A percentile compares a stretch with the other conserved stretches of the same genome.
phyloP scores from a whole-genome alignment of 108 stramenopile genomes.

The Cyclotella choctawhatcheeana region DNA sequence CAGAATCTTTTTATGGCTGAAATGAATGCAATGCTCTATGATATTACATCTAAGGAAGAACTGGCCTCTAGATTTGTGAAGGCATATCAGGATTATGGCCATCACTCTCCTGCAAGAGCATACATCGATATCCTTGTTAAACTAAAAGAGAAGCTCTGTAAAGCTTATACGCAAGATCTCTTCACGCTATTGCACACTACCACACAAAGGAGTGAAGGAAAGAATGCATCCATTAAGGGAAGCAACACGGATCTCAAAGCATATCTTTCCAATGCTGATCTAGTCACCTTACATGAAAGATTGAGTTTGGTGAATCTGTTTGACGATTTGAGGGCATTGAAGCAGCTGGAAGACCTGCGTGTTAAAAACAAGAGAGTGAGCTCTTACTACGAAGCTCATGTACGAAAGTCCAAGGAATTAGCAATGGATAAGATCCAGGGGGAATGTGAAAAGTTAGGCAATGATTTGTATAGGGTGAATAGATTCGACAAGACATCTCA shows the following conservation, averaged over 20 bases:
- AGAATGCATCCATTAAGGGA: not conserved
- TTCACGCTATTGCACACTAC: not conserved
- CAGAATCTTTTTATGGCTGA: not conserved
- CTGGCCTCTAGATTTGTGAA: not conserved
- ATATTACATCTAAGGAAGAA: not conserved
- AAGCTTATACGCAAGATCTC: not conserved
- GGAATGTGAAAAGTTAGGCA: not conserved
- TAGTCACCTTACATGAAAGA: not conserved
- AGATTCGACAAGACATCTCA: not conserved
- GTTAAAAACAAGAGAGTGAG: not conserved
- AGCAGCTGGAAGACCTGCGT: not conserved
- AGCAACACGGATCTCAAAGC: not conserved
- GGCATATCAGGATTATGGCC: not conserved
- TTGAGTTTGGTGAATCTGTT: not conserved
- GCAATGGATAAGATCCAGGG: not conserved
- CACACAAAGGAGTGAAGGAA: not conserved
- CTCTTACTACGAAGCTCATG: not conserved
- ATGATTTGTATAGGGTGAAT: not conserved
- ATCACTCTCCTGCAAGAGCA: not conserved
- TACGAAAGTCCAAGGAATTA: not conserved
- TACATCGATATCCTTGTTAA: not conserved
- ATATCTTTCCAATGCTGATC: not conserved
- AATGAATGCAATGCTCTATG: constrained; percentile 1
- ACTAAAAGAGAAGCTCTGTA: not conserved
- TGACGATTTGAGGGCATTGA: not conserved